Base-by-base conservation (phyloP, 768 basidiomycete species). In the Russula vinacea region DNA sequence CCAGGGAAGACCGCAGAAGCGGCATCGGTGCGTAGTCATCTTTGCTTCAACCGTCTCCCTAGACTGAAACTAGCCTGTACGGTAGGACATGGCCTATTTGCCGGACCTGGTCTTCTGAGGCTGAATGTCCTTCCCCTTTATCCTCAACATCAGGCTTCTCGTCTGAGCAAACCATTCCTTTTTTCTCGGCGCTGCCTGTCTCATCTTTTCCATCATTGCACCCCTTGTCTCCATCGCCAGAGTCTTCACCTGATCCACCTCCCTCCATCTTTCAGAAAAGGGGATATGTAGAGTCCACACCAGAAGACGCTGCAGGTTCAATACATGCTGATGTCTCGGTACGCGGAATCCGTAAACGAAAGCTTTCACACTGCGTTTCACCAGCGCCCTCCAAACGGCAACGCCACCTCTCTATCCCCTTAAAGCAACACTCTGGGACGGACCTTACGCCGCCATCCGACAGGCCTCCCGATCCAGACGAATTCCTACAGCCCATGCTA, bases 1-100 rank as follows among this genome's bases (percentile, higher is more conserved):
- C 24, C 9, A n/a, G 14, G 37, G 19, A n/a, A 59, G 32, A n/a
- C 54, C 64, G 1, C 33, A n/a, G 19, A 65, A 65, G 17, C 52
- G 64, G 14, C 26, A 5, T 47, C 53, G 64, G 64, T 65, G 10
- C 22, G 64, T 60, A 5, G 10, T n/a, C 1, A 3, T 26, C 7
- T 13, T 9, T n/a, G 1, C 51, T 11, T 11, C 11, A 22, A 9
- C n/a, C n/a, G 40, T 33, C 19, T 4, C 9, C 2, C 16, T 19
- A 5, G 16, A 37, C 45, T 58, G 35, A 58, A 39, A 37, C 13
- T 1, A 13, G 22, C 13, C 32, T 3, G 11, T 53, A 10, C 17
- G 42, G 11, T 35, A 53, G 52, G n/a, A 33, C 33, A 35, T n/a
- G 22, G 13, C 24, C 52, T n/a, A 22, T 53, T n/a, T 5, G 22